Conservation (phyloP, 257 asterid genomes). For the Solanum corneliomulleri region DNA sequence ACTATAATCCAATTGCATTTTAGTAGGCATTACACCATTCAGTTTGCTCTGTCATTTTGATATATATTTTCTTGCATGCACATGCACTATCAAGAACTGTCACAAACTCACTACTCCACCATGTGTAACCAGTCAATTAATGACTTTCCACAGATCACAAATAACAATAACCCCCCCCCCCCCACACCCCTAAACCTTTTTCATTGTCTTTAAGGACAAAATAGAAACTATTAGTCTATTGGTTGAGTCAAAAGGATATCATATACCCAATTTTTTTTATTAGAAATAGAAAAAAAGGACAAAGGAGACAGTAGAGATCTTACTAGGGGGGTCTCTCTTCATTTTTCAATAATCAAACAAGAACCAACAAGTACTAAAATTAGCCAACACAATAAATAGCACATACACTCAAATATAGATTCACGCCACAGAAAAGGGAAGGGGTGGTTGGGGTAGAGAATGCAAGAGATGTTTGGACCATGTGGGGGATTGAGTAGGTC, state of each 20-base stretch:
- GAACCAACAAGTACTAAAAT: neutral
- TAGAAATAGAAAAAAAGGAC: neutral
- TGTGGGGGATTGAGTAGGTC: slow-evolving; percentile 23
- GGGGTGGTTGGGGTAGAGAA: slow-evolving; percentile 1
- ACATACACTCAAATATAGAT: neutral
- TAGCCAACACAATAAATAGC: neutral
- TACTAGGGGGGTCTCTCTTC: neutral
- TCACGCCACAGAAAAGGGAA: neutral
- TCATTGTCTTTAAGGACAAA: neutral
- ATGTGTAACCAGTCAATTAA: slow-evolving; percentile 21
- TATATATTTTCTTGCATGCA: slow-evolving; percentile 29
- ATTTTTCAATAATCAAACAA: neutral
- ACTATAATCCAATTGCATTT: neutral
- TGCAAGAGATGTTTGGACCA: neutral
- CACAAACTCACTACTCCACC: neutral
- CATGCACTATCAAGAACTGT: slow-evolving; percentile 22
- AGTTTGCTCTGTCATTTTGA: slow-evolving; percentile 7
- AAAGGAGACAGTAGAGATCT: neutral
- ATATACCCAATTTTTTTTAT: neutral
- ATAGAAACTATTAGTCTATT: neutral
- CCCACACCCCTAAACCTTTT: neutral
- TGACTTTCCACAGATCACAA: slow-evolving; percentile 29
- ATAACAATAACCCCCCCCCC: neutral
- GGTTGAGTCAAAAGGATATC: neutral
- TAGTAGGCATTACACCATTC: slow-evolving; percentile 5